A percentile compares a stretch with the other conserved stretches of the same genome.
phyloP scores from a whole-genome alignment of 352 stramenopile species.

The Globisporangium canariense region DNA sequence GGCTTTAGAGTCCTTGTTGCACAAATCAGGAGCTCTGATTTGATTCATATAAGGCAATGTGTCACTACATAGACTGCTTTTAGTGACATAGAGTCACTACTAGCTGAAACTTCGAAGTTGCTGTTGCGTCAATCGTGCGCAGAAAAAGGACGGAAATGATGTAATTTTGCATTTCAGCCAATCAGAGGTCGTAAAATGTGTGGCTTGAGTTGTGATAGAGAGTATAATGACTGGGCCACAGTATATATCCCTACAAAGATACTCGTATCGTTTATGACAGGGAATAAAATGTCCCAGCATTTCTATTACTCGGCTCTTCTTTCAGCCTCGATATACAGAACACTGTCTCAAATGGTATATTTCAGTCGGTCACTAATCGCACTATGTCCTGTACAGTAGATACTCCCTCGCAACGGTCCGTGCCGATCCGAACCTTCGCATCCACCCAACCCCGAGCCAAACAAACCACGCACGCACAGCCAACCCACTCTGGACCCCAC shows the following conservation, averaged over 20 bases:
- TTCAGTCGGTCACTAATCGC: too few species aligned
- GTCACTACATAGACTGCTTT: not conserved
- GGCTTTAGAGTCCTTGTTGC: not conserved
- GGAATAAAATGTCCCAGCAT: too few species aligned
- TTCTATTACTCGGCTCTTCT: too few species aligned
- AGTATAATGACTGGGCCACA: too few species aligned
- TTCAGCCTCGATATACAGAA: too few species aligned
- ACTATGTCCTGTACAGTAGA: too few species aligned
- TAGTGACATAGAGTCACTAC: not conserved
- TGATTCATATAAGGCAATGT: not conserved
- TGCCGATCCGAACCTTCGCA: not conserved
- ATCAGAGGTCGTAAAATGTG: constrained; percentile 5
- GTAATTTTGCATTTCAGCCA: constrained; percentile 15
- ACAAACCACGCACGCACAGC: not conserved
- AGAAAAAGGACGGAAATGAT: constrained; percentile 18
- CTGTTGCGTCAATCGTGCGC: constrained; percentile 3
- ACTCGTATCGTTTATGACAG: too few species aligned
- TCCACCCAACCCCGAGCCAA: constrained; percentile 6
- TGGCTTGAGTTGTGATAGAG: not conserved
- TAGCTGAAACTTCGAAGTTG: not conserved
- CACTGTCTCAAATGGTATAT: too few species aligned
- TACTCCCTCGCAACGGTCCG: too few species aligned
- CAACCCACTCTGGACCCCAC: constrained; percentile 11
- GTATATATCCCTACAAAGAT: too few species aligned
- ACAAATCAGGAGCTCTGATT: not conserved